Percentiles rank a stretch among this genome's conserved stretches.
phyloP scores from a whole-genome alignment of 352 stramenopile species.

The Phytopythium oedochilum region DNA sequence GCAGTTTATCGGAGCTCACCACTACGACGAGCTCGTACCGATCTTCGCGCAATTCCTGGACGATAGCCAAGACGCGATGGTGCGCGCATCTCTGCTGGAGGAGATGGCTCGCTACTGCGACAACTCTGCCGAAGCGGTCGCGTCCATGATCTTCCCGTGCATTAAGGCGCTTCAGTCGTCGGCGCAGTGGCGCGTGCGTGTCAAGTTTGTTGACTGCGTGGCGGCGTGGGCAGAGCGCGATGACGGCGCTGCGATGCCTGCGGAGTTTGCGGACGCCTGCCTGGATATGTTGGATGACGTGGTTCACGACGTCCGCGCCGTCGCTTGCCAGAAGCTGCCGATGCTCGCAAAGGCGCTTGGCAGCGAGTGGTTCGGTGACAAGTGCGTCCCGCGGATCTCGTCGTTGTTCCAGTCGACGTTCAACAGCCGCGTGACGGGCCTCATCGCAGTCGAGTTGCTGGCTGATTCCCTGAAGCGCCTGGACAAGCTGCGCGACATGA shows the following conservation, averaged over 20 bases:
- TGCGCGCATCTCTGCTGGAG: slow-evolving; percentile 76
- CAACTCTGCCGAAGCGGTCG: slow-evolving; percentile 55
- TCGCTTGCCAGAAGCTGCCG: slow-evolving; percentile 56
- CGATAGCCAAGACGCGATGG: slow-evolving; percentile 72
- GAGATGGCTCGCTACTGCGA: slow-evolving; percentile 79
- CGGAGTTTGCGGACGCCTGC: slow-evolving; percentile 68
- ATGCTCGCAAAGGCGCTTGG: slow-evolving; percentile 66
- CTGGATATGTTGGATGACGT: slow-evolving; percentile 63
- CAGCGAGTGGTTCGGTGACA: slow-evolving; percentile 69
- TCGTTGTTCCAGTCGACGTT: slow-evolving; percentile 72
- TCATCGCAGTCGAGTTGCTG: slow-evolving; percentile 64
- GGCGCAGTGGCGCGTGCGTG: slow-evolving; percentile 75
- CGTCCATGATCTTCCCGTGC: slow-evolving; percentile 62
- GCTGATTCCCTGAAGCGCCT: slow-evolving; percentile 53
- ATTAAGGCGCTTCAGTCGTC: slow-evolving; percentile 64
- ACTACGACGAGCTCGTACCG: slow-evolving; percentile 78
- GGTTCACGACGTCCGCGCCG: slow-evolving; percentile 68
- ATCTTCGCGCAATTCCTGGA: slow-evolving; percentile 84
- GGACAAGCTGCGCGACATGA: slow-evolving; percentile 63
- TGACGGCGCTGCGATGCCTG: slow-evolving; percentile 46
- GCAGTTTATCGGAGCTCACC: slow-evolving; percentile 52
- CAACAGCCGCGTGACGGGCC: slow-evolving; percentile 60
- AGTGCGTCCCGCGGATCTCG: slow-evolving; percentile 55
- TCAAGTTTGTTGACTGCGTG: slow-evolving; percentile 86
- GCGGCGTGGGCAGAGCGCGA: slow-evolving; percentile 70